Base-by-base conservation (phyloP, 202 grass and related monocot genomes). In the Eragrostis tef region DNA sequence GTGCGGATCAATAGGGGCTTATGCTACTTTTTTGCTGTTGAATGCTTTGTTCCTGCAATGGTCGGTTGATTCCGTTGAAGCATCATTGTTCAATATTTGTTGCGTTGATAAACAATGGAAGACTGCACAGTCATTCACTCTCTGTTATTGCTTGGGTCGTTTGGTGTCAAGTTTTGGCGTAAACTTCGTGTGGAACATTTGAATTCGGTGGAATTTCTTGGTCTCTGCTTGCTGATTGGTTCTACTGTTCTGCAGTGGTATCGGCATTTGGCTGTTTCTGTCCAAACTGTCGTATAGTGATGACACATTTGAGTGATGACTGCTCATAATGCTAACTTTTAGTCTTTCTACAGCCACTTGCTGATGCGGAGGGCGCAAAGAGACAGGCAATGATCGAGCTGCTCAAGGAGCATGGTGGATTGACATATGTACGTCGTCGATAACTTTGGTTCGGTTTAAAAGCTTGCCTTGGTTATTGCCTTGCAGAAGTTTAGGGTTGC, bases 281-380 rank as follows among this genome's bases (percentile, higher is more conserved):
- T 53, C 29, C 29, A 25, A 14, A 66, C 21, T 77, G 20, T 49
- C 66, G 5, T 49, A 71, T 17, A 22, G 7, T 60, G 39, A 20
- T 81, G 16, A 5, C 7, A 51, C 4, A 67, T 78, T 78, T 51
- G 31, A 6, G 4, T 31, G 29, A 61, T 46, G 9, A 17, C 60
- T 56, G 24, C 17, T 79, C 22, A 46, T 46, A n/a, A 49, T 87
- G 25, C 74, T 86, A 31, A 80, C 57, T 34, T 79, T 73, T 63
- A 54, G 15, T 81, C 57, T 10, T 42, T 80, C 82, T 22, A 76
- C 81, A 99, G 97, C 93, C 97, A 76, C 80, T 99, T 50, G 97
- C 97, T 68, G 97, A 99, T 64, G 97, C 97, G 11, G 97, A 96
- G 82, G 97, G 97, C 17, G 91, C 90, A 73, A 96, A 93, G 87